Percentiles rank a stretch among this genome's conserved stretches.
Evolutionary conservation across 2,329 filamentous ascomycete species (phyloP).

Genomic region (Penicillium capsulatum): DNA sequence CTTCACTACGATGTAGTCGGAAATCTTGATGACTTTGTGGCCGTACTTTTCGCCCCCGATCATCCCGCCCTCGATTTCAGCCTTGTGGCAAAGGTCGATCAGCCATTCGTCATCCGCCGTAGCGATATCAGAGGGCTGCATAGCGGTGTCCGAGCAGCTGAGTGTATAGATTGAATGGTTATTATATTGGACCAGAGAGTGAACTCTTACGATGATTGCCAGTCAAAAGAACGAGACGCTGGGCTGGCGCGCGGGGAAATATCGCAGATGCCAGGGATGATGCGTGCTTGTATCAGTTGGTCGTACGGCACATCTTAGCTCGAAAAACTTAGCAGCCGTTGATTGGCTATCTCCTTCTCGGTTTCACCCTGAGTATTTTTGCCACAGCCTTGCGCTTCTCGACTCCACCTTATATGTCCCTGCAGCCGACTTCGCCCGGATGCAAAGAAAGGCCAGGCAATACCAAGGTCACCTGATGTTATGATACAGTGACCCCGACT

Average conservation of each 20-base stretch:
- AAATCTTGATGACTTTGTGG: slow-evolving; percentile 4
- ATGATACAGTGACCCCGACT: too few relatives aligned
- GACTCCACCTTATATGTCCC: too few relatives aligned
- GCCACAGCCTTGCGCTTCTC: too few relatives aligned
- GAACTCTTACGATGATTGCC: background rate
- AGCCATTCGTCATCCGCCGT: background rate
- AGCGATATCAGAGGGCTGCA: slow-evolving; percentile 2
- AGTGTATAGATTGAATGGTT: background rate
- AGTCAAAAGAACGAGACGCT: background rate
- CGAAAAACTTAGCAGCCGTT: too few relatives aligned
- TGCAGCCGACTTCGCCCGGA: too few relatives aligned
- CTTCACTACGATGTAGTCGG: slow-evolving; percentile 3
- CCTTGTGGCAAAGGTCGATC: slow-evolving; percentile 2
- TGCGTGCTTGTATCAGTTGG: too few relatives aligned
- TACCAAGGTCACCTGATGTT: too few relatives aligned
- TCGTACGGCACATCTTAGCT: too few relatives aligned
- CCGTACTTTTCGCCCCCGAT: background rate
- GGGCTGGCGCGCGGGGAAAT: background rate
- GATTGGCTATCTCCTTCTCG: too few relatives aligned
- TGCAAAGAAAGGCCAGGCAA: too few relatives aligned
- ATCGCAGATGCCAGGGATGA: too few relatives aligned
- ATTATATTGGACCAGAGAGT: background rate
- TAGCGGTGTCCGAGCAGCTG: background rate
- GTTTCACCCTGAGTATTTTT: too few relatives aligned
- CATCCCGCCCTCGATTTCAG: background rate